These are phyloP conservation scores for Erodium maritimum DNA, from an alignment of 345 rosid genomes.

Conservation along the genomic window DNA sequence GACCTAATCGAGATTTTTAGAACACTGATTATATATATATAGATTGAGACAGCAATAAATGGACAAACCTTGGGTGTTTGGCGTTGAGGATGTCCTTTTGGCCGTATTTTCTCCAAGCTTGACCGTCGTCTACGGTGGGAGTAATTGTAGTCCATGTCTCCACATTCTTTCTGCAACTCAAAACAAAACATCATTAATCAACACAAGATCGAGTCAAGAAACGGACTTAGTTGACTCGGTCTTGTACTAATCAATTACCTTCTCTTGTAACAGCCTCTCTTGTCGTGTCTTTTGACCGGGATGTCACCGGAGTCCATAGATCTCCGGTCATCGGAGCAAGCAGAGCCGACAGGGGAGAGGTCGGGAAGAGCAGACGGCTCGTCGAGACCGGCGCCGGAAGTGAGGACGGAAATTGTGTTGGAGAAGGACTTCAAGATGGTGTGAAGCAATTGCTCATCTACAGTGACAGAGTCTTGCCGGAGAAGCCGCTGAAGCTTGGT, in stretches of 20 bases:
- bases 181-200: background rate
- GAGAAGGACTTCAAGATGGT: constrained; percentile 40
- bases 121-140: constrained; percentile 33
- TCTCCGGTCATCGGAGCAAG: constrained; percentile 4
- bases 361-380: background rate
- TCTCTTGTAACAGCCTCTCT: constrained; percentile 76
- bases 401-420: constrained; percentile 23
- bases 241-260: constrained; percentile 26
- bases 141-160: constrained; percentile 27
- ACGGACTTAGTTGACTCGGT: too few species aligned
- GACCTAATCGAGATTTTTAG: too few species aligned
- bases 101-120: constrained; percentile 87
- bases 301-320: constrained; percentile 47
- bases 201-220: background rate
- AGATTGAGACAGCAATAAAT: background rate
- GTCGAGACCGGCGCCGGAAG: background rate
- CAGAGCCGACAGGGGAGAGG: constrained; percentile 13
- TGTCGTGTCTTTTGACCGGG: constrained; percentile 29
- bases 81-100: constrained; percentile 66
- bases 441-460: constrained; percentile 26
- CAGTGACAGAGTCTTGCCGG: too few species aligned
- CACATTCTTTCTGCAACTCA: constrained; percentile 33
- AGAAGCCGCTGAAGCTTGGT: constrained; percentile 32
- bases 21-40: too few species aligned
- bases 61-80: constrained; percentile 48